These are phyloP conservation scores for Oehlia diaphana DNA, from an alignment of 192 early-diverging fungal species.

Conservation along the genomic window DNA sequence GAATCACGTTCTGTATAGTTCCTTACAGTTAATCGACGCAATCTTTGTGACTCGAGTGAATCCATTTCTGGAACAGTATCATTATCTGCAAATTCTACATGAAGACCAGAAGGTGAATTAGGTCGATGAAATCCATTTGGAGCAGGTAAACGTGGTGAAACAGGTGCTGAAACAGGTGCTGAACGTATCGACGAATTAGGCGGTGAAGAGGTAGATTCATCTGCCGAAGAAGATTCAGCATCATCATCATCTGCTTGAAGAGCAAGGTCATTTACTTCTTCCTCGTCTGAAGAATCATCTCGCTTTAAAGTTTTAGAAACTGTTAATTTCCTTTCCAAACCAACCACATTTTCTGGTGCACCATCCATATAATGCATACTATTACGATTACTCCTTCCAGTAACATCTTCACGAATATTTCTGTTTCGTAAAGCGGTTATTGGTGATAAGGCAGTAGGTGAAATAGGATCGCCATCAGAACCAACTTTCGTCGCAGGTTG, in stretches of 20 bases:
- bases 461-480: neutral
- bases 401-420: constrained; percentile 29
- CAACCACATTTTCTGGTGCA: constrained; percentile 44
- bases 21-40: constrained; percentile 16
- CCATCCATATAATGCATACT: constrained; percentile 48
- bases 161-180: neutral
- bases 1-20: constrained; percentile 19
- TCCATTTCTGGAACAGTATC: neutral
- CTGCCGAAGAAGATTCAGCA: neutral
- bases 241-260: constrained; percentile 28
- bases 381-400: constrained; percentile 46
- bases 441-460: constrained; percentile 7
- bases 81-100: neutral
- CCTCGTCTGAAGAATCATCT: constrained; percentile 36
- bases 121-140: neutral
- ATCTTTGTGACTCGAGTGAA: neutral
- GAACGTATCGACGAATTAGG: neutral
- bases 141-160: neutral
- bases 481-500: neutral
- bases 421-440: neutral
- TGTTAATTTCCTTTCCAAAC: constrained; percentile 39
- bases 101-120: neutral
- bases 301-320: neutral
- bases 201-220: neutral
- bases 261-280: constrained; percentile 45